phyloP scores from a whole-genome alignment of 2,329 filamentous ascomycete genomes.

The Zarea fungicola region DNA sequence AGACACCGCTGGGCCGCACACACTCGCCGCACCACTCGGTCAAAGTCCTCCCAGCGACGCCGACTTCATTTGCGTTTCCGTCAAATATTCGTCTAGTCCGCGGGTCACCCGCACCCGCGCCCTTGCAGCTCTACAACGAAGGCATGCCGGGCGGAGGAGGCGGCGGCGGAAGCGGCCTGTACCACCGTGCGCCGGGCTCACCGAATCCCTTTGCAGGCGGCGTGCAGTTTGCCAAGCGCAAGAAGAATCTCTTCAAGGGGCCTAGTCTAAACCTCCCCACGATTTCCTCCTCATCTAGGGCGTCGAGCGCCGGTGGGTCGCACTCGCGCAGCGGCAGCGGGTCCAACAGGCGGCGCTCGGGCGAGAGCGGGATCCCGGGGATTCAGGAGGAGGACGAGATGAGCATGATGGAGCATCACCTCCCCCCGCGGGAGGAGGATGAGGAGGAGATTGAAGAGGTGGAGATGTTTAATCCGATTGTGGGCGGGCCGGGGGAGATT shows the following conservation, averaged over 20 bases:
- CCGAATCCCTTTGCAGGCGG: slow-evolving; percentile 57
- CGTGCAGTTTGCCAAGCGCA: slow-evolving; percentile 75
- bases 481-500: slow-evolving; percentile 37
- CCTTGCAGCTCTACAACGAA: slow-evolving; percentile 53
- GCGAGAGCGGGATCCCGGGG: slow-evolving; percentile 60
- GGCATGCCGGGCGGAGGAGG: slow-evolving; percentile 47
- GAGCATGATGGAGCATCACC: too few relatives aligned
- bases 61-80: slow-evolving; percentile 69
- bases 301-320: slow-evolving; percentile 31
- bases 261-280: slow-evolving; percentile 51
- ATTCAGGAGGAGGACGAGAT: slow-evolving; percentile 56
- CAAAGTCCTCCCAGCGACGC: slow-evolving; percentile 91
- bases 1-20: slow-evolving; percentile 56
- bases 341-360: slow-evolving; percentile 58
- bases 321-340: slow-evolving; percentile 58
- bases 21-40: slow-evolving; percentile 84
- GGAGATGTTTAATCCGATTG: slow-evolving; percentile 52
- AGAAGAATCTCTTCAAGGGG: slow-evolving; percentile 77
- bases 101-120: slow-evolving; percentile 38
- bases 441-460: slow-evolving; percentile 53
- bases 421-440: slow-evolving; percentile 40
- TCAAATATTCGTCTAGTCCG: slow-evolving; percentile 81
- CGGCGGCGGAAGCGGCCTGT: too few relatives aligned
- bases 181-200: slow-evolving; percentile 42
- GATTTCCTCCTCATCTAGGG: slow-evolving; percentile 30